Conservation (phyloP, 2,329 filamentous ascomycete genomes). For the Lizonia empirigonia region DNA sequence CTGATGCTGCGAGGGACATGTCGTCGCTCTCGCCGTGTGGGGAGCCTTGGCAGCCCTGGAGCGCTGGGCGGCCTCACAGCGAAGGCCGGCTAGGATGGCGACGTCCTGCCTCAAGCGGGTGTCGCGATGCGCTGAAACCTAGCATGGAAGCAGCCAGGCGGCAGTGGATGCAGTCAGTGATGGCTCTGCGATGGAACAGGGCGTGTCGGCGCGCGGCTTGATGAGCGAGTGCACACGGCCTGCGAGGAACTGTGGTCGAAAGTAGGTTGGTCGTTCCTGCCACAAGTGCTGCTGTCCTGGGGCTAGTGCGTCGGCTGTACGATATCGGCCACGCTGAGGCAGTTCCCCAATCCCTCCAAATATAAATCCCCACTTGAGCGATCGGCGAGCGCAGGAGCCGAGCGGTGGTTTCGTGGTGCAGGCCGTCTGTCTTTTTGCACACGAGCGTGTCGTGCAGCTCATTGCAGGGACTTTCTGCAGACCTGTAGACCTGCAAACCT, state of each 20-base stretch:
- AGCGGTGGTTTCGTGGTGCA: neutral
- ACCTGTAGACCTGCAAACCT: too few relatives aligned
- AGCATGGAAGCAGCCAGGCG: constrained; percentile 47
- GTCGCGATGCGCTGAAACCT: constrained; percentile 46
- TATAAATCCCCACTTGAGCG: constrained; percentile 7
- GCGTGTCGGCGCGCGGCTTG: constrained; percentile 37
- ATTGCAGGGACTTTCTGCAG: neutral
- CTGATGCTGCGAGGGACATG: constrained; percentile 46
- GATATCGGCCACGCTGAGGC: constrained; percentile 17
- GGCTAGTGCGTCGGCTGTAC: constrained; percentile 12
- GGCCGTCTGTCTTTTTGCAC: neutral
- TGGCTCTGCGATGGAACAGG: constrained; percentile 44
- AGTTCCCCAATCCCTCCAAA: constrained; percentile 5
- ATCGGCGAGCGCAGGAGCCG: constrained; percentile 8
- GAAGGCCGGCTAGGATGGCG: constrained; percentile 46
- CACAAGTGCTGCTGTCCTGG: constrained; percentile 9
- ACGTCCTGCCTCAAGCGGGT: constrained; percentile 51
- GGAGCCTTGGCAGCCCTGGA: constrained; percentile 41
- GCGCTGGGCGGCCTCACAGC: constrained; percentile 47
- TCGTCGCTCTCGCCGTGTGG: constrained; percentile 42
- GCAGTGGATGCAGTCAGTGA: constrained; percentile 34
- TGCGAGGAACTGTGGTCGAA: constrained; percentile 29
- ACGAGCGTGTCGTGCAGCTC: neutral
- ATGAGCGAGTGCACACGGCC: constrained; percentile 43
- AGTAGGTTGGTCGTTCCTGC: constrained; percentile 17